Percentiles rank a stretch among this genome's conserved stretches.
These are phyloP conservation scores for Trypanosoma theileri DNA, from an alignment of 208 protist species.

Conservation along the genomic window DNA sequence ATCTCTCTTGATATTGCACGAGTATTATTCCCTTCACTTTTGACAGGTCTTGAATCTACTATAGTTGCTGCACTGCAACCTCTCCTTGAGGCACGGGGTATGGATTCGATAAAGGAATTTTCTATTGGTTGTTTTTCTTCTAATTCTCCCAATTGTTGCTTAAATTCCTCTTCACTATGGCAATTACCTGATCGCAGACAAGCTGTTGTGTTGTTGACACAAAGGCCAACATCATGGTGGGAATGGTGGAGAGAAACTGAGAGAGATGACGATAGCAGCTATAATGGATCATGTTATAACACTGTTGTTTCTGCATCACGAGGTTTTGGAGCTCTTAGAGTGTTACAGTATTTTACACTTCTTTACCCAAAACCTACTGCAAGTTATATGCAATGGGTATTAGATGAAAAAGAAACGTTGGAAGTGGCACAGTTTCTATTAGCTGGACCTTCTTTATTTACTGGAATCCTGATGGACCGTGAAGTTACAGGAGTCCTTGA, in stretches of 20 bases:
- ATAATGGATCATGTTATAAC: neutral
- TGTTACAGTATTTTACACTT: constrained; percentile 21
- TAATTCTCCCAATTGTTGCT: neutral
- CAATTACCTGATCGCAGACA: constrained; percentile 7
- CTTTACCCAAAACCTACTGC: neutral
- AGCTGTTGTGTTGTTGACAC: constrained; percentile 23
- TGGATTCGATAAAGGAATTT: neutral
- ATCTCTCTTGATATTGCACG: constrained; percentile 26
- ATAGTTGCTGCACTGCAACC: constrained; percentile 27
- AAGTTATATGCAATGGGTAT: neutral
- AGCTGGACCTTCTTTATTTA: constrained; percentile 19
- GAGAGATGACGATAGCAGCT: neutral
- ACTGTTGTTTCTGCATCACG: constrained; percentile 22
- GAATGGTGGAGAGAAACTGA: constrained; percentile 19
- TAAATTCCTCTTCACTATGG: neutral
- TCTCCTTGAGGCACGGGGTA: constrained; percentile 19
- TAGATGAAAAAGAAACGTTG: neutral
- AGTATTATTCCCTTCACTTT: constrained; percentile 21
- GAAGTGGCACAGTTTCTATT: constrained; percentile 27
- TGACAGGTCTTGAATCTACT: constrained; percentile 20
- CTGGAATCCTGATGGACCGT: constrained; percentile 23
- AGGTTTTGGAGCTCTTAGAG: constrained; percentile 18
- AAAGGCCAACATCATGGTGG: constrained; percentile 17
- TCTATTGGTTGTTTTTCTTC: neutral
- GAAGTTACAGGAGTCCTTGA: constrained; percentile 21